Conservation (phyloP, 495 filamentous ascomycete genomes). For the Friedmanniomyces endolithicus region DNA sequence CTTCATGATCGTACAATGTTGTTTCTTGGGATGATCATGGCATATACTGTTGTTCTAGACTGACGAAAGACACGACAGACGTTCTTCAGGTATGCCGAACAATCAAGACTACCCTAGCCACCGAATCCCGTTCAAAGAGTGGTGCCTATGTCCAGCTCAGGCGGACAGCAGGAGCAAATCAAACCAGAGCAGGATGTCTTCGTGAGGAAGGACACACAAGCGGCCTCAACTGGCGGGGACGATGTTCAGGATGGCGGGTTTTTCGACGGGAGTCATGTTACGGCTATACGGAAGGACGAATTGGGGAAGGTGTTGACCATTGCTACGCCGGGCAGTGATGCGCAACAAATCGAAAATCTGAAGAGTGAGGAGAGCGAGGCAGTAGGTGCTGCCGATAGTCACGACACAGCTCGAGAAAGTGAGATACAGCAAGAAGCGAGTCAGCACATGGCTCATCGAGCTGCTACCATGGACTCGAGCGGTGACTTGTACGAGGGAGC, state of each 20-base stretch:
- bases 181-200: neutral
- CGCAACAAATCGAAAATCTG: no score
- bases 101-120: neutral
- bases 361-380: no score
- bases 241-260: neutral
- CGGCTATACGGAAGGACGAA: no score
- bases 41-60: neutral
- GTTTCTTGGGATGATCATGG: no score
- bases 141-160: conserved; percentile 9
- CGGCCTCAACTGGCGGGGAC: neutral
- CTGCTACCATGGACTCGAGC: conserved; percentile 4
- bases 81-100: neutral
- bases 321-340: no score
- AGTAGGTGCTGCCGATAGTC: neutral
- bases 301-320: no score
- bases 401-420: neutral
- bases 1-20: neutral
- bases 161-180: neutral
- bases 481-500: no score
- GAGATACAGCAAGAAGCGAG: conserved; percentile 12
- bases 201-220: neutral
- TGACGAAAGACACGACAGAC: neutral
- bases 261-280: neutral
- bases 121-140: neutral
- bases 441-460: conserved; percentile 15